Conservation (phyloP, 805 yeast species). For the Barnettozyma sp. region DNA sequence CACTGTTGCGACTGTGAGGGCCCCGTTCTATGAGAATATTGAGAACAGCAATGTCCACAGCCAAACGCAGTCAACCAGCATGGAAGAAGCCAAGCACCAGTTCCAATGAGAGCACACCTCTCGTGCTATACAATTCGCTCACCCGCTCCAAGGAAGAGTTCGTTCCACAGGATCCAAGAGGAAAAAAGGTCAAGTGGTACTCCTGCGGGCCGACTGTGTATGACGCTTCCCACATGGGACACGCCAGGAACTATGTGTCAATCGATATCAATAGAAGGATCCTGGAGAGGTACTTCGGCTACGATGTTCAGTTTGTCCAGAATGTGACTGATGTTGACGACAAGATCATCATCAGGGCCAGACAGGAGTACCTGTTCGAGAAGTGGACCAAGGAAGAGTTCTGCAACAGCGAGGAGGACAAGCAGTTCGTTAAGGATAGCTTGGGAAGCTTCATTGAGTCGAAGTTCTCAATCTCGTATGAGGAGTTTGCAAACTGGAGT, state of each 20-base stretch:
- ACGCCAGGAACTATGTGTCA: conserved; percentile 93
- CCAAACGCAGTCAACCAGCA: conserved; percentile 2
- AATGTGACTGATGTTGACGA: conserved; percentile 99
- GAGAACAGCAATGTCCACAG: conserved; percentile 3
- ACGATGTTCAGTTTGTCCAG: conserved; percentile 81
- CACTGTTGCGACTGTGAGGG: not conserved
- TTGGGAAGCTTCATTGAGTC: conserved; percentile 28
- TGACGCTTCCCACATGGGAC: conserved; percentile 96
- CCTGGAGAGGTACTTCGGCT: conserved; percentile 86
- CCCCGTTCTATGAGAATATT: not conserved
- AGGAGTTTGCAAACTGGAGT: conserved; percentile 59
- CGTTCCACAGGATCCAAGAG: conserved; percentile 57
- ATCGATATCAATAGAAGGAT: conserved; percentile 90
- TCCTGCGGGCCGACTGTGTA: conserved; percentile 98
- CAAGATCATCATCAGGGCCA: conserved; percentile 89
- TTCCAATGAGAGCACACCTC: not conserved
- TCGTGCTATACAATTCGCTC: conserved; percentile 62
- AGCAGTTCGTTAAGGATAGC: conserved; percentile 29
- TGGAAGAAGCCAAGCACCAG: conserved; percentile 1
- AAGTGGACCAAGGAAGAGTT: conserved; percentile 39
- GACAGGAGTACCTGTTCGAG: conserved; percentile 79
- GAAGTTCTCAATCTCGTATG: conserved; percentile 33
- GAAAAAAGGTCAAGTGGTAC: conserved; percentile 80
- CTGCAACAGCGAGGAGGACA: conserved; percentile 18
- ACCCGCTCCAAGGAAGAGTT: conserved; percentile 78